Percentiles rank a stretch among this genome's conserved stretches.
Conservation (phyloP, 306 rosid genomes). For the Vigna unguiculata region DNA sequence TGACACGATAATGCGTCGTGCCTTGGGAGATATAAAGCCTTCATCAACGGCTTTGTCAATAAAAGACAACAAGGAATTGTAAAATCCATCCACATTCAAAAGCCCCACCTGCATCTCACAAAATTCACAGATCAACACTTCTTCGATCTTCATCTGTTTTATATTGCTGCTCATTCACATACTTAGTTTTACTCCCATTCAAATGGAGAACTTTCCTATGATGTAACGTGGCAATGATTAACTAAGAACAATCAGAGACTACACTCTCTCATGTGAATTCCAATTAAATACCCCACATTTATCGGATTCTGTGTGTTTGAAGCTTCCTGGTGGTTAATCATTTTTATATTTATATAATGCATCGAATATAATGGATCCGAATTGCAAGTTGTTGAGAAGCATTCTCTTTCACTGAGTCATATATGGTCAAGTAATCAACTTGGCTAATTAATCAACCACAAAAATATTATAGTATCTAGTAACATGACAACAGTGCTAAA, state of each 20-base stretch:
- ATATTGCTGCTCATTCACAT: conserved; percentile 31
- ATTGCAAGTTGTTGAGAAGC: background rate
- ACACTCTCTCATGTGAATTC: conserved; percentile 67
- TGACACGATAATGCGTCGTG: conserved; percentile 97
- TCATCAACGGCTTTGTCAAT: conserved; percentile 98
- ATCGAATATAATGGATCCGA: background rate
- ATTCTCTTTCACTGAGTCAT: background rate
- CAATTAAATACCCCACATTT: conserved; percentile 69
- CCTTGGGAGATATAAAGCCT: conserved; percentile 93
- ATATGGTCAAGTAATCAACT: background rate
- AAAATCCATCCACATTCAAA: conserved; percentile 95
- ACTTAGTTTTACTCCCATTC: conserved; percentile 62
- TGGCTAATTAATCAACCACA: background rate
- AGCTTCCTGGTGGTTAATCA: conserved; percentile 26
- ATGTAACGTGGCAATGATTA: conserved; percentile 58
- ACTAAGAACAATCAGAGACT: conserved; percentile 48
- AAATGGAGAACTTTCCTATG: conserved; percentile 65
- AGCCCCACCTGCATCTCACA: conserved; percentile 82
- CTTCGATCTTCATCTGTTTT: background rate
- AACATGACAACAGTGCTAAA: background rate
- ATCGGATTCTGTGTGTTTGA: conserved; percentile 38
- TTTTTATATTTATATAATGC: background rate
- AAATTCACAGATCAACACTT: conserved; percentile 27
- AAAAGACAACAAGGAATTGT: conserved; percentile 86
- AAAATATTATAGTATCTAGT: background rate